Evolutionary conservation across 768 basidiomycete species (phyloP).

Genomic region (Stropharia rugosoannulata): DNA sequence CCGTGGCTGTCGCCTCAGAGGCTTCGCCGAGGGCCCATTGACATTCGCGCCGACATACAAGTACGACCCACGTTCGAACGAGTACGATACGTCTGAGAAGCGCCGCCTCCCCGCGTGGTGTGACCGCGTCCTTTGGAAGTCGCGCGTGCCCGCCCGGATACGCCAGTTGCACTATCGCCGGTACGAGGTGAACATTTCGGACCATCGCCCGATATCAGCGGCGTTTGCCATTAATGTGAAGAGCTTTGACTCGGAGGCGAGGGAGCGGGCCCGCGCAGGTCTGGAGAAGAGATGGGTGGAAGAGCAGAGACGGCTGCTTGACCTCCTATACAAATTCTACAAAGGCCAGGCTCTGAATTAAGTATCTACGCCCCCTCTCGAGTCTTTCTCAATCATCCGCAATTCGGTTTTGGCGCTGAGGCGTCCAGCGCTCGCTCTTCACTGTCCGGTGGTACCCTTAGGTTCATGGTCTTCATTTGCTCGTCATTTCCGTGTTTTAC

Average conservation of each 20-base stretch:
- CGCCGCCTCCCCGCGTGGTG: slow-evolving; percentile 93
- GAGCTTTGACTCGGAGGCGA: slow-evolving; percentile 56
- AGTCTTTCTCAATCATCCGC: background rate
- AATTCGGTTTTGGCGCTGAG: background rate
- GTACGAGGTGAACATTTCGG: slow-evolving; percentile 86
- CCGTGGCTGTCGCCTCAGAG: slow-evolving; percentile 81
- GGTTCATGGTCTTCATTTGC: background rate
- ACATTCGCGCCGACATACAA: slow-evolving; percentile 93
- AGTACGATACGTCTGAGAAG: slow-evolving; percentile 91
- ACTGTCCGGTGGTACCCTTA: background rate
- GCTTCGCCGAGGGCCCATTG: slow-evolving; percentile 81
- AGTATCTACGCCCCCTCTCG: slow-evolving; percentile 1
- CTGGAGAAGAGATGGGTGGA: slow-evolving; percentile 57
- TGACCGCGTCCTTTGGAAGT: slow-evolving; percentile 86
- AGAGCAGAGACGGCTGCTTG: slow-evolving; percentile 41
- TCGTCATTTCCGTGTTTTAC: background rate
- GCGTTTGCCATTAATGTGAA: slow-evolving; percentile 77
- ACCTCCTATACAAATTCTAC: slow-evolving; percentile 41
- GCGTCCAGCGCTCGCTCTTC: background rate
- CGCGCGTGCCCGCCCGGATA: slow-evolving; percentile 56
- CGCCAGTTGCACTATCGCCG: slow-evolving; percentile 69
- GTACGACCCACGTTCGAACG: slow-evolving; percentile 76
- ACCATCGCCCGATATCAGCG: slow-evolving; percentile 88
- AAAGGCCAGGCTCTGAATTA: slow-evolving; percentile 27
- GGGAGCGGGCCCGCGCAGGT: slow-evolving; percentile 54